These are phyloP conservation scores for Penicillium fimorum DNA, from an alignment of 495 filamentous ascomycete genomes.

Conservation along the genomic window DNA sequence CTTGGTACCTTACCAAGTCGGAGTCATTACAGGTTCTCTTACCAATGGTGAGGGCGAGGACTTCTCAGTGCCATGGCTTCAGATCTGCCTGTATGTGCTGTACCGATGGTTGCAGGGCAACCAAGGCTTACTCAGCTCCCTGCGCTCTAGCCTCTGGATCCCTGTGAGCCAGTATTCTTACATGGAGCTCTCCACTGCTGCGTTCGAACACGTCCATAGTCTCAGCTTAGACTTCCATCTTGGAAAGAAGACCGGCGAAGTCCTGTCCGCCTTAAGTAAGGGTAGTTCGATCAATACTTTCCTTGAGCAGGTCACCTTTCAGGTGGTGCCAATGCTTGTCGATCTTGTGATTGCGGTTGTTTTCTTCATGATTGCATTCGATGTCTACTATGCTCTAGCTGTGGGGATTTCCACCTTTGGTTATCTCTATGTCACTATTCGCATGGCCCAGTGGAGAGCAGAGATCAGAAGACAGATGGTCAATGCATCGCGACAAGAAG, in stretches of 20 bases:
- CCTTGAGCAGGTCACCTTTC: slow-evolving; percentile 92
- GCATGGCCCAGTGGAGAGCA: slow-evolving; percentile 90
- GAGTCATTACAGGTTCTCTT: slow-evolving; percentile 67
- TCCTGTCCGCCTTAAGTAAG: slow-evolving; percentile 91
- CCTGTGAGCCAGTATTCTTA: slow-evolving; percentile 96
- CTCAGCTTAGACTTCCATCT: slow-evolving; percentile 96
- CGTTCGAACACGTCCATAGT: slow-evolving; percentile 95
- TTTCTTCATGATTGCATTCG: slow-evolving; percentile 78
- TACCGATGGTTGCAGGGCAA: slow-evolving; percentile 85
- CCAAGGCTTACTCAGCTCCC: slow-evolving; percentile 79
- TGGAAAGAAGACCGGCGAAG: slow-evolving; percentile 94
- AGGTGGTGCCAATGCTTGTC: slow-evolving; percentile 90
- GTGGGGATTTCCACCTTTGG: slow-evolving; percentile 90
- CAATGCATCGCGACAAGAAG: slow-evolving; percentile 89
- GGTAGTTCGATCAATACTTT: slow-evolving; percentile 96
- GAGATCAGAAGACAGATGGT: slow-evolving; percentile 91
- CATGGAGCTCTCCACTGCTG: slow-evolving; percentile 86
- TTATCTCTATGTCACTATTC: slow-evolving; percentile 92
- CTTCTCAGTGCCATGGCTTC: slow-evolving; percentile 59
- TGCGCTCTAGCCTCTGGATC: slow-evolving; percentile 85
- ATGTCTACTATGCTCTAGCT: slow-evolving; percentile 89
- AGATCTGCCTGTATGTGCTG: slow-evolving; percentile 74
- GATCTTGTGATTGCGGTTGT: slow-evolving; percentile 84
- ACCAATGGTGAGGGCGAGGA: slow-evolving; percentile 47
- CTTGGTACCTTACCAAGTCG: slow-evolving; percentile 74